Evolutionary conservation across 164 flowering plant species (phyloP), one percentile per base, ranked within the genome.

Genomic region (Vitis amurensis): DNA sequence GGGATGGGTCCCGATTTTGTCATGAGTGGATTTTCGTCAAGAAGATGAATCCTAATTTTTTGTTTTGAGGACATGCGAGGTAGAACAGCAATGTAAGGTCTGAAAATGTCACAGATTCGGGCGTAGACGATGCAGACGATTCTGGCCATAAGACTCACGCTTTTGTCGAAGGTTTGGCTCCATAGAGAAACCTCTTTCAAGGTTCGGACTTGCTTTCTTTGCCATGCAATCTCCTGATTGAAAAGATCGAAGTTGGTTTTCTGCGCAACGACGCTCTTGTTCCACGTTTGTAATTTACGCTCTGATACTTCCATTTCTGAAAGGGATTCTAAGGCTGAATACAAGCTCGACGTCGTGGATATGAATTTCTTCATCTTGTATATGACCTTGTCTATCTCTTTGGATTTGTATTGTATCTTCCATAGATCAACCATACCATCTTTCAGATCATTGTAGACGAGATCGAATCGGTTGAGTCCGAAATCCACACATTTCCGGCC

Each of bases 321-420:
- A 11, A 92, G 58, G 3, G 59, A 15, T 55, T 83, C 90, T 63
- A 83, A 9, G 2, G 77, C 80, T 0, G 81, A 27, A 53, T 80
- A 78, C 74, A 92, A 61, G 12, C 31, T 60, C 2, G 87, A 68
- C 3, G 98, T 92, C 1, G 85, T 63, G 1, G 70, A 53, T 0
- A 84, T 66, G 16, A 60, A 72, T 50, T 73, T 91, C 81, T 92
- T 90, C 90, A 91, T 80, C 66, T 78, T 85, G 3, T 68, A 78
- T 3, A 88, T 67, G 16, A 63, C 68, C 56, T 76, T 79, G n/a
- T 76, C 81, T 0, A 73, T 71, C 17, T 78, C 74, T 58, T 64
- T 82, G 13, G 83, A 74, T 0, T 70, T 63, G 60, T 75, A 83
- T 2, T 79, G 78, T 10, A 73, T 11, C 58, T 79, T 77, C 16